Conservation (phyloP, 1,139 yeast species). For the Meyerozyma elateridarum region DNA sequence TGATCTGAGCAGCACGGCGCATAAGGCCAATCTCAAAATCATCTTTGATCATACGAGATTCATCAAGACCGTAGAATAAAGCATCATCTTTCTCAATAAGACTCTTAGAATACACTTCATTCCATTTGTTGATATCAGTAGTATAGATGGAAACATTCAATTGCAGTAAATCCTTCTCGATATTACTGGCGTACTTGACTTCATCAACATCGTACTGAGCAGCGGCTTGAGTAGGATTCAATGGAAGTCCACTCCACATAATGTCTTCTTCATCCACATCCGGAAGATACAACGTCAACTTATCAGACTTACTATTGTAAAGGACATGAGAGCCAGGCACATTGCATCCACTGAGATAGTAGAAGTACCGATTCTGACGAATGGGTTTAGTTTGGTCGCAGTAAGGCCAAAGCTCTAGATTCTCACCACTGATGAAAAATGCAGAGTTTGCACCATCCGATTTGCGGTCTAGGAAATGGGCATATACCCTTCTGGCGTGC, state of each 20-base stretch:
- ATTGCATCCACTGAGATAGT: conserved; percentile 80
- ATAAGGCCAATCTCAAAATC: conserved; percentile 70
- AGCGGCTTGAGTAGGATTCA: conserved; percentile 61
- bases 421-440: conserved; percentile 67
- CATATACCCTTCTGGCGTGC: conserved; percentile 54
- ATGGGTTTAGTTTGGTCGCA: conserved; percentile 77
- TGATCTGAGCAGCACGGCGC: conserved; percentile 75
- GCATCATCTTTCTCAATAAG: conserved; percentile 41
- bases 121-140: conserved; percentile 40
- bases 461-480: conserved; percentile 32
- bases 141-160: conserved; percentile 30
- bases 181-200: conserved; percentile 55
- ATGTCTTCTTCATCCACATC: conserved; percentile 82
- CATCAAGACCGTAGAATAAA: conserved; percentile 76
- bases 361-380: conserved; percentile 88
- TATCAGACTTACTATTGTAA: conserved; percentile 50
- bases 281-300: conserved; percentile 72
- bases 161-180: conserved; percentile 27
- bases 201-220: conserved; percentile 73
- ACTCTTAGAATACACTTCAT: conserved; percentile 23
- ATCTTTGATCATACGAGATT: conserved; percentile 81
- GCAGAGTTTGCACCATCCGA: conserved; percentile 16
- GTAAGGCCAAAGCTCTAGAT: conserved; percentile 59
- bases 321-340: conserved; percentile 72
- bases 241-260: conserved; percentile 94